These are phyloP conservation scores for Peronosclerospora sorghi DNA, from an alignment of 352 stramenopile species.

Conservation along the genomic window DNA sequence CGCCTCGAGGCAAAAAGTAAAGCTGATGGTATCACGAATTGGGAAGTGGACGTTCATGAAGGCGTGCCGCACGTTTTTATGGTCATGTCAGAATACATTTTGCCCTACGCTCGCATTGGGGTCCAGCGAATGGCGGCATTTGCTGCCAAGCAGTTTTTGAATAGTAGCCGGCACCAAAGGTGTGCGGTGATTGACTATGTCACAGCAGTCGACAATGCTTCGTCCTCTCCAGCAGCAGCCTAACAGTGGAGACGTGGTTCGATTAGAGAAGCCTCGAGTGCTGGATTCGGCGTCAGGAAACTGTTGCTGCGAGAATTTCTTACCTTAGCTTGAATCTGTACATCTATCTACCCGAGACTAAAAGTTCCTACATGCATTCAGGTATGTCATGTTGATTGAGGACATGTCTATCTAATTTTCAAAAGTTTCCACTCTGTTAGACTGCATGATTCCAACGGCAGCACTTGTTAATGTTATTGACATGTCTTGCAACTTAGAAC, in stretches of 20 bases:
- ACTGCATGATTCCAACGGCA: no score
- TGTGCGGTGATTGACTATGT: background rate
- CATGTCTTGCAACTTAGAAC: constrained; percentile 3
- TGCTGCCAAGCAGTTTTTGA: constrained; percentile 15
- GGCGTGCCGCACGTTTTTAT: constrained; percentile 32
- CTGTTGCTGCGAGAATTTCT: no score
- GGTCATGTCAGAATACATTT: constrained; percentile 24
- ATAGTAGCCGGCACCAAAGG: background rate
- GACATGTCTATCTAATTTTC: no score
- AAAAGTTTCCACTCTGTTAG: no score
- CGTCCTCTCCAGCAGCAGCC: background rate
- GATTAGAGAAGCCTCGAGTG: no score
- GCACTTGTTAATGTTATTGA: no score
- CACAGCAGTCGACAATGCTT: no score
- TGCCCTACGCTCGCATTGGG: constrained; percentile 25
- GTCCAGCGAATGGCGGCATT: constrained; percentile 26
- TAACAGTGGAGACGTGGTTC: background rate
- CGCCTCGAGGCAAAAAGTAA: constrained; percentile 24
- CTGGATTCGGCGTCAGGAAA: no score
- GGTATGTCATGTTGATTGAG: no score
- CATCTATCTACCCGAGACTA: no score
- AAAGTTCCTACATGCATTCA: no score
- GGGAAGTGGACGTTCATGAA: constrained; percentile 33
- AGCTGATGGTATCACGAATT: constrained; percentile 25
- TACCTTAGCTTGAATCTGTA: no score